A percentile compares a stretch with the other conserved stretches of the same genome.
These are phyloP conservation scores for Neurospora sp. DNA, from an alignment of 2,329 filamentous ascomycete species.

Conservation along the genomic window DNA sequence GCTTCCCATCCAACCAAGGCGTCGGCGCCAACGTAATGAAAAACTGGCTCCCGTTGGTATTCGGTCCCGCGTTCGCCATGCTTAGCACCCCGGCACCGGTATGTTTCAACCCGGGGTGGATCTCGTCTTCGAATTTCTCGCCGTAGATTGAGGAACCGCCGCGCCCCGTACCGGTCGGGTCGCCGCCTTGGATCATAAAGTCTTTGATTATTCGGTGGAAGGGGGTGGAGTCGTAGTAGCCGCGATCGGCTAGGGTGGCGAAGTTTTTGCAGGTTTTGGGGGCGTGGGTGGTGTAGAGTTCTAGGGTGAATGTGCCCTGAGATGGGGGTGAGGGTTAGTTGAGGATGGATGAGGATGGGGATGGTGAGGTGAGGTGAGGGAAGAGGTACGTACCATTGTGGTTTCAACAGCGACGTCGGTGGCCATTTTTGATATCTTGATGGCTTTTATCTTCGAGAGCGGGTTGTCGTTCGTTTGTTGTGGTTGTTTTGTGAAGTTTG, in stretches of 20 bases:
- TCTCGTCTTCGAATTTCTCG: conserved; percentile 91
- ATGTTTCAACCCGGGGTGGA: conserved; percentile 65
- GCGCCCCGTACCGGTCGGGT: conserved; percentile 86
- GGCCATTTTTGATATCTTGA: conserved; percentile 44
- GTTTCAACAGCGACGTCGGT: conserved; percentile 1
- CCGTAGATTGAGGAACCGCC: conserved; percentile 87
- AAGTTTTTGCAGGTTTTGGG: conserved; percentile 90
- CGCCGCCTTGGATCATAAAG: conserved; percentile 95
- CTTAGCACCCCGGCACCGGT: conserved; percentile 87
- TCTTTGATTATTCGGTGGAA: conserved; percentile 93
- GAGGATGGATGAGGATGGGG: not conserved
- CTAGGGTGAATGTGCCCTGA: conserved; percentile 73
- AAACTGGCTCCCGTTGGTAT: conserved; percentile 94
- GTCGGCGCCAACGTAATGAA: conserved; percentile 92
- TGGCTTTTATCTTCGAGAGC: not conserved
- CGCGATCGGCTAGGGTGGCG: conserved; percentile 62
- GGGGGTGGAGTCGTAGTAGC: conserved; percentile 78
- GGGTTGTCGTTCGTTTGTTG: not conserved
- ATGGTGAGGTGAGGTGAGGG: not conserved
- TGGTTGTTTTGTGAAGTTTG: not conserved
- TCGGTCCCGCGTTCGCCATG: conserved; percentile 91
- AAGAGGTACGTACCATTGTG: conserved; percentile 54
- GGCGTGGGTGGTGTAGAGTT: conserved; percentile 84
- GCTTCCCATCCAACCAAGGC: conserved; percentile 93
- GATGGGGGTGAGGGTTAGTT: not conserved